Evolutionary conservation across 2,329 filamentous ascomycete species (phyloP), one percentile per base, ranked within the genome.

Genomic region (Cercospora brassicicola): DNA sequence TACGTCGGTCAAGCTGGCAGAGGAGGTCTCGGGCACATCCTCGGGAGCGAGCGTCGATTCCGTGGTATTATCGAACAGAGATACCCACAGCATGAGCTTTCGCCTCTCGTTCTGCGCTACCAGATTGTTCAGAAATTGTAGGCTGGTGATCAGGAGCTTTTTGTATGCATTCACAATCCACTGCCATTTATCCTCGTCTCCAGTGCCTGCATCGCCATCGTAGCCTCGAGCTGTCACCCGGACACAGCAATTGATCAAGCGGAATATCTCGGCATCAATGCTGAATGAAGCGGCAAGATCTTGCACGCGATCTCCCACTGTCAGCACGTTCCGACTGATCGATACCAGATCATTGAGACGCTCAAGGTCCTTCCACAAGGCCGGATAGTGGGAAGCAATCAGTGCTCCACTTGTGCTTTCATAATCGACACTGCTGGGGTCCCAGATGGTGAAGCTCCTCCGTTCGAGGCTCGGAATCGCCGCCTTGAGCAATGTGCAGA

Each of bases 51-150:
- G 69, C 4, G 69, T 68, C 7, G 72, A 78, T 60, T 82, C 80
- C 6, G 80, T 75, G 26, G 62, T 69, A 36, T 71, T 69, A 62
- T 89, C 88, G 72, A 90, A 90, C 1, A 90, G 80, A 75, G 88
- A 86, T 42, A 89, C 78, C 88, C 88, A 90, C 2, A 90, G 82
- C 73, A 89, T 86, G 72, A 89, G 82, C 74, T 90, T 90, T 45
- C 87, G 81, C 67, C 87, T 84, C 77, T 90, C 88, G 72, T 90
- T 90, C 69, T 88, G 85, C 74, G 88, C 87, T 57, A 89, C 87
- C 59, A 89, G 84, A 71, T 90, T 90, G 78, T 90, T 88, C 65
- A 90, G 78, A 71, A 89, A 89, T 74, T 90, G 88, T n/a, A 90
- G 81, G 69, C 86, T 87, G 2, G 87, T 89, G 65, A 89, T 89